A percentile compares a stretch with the other conserved stretches of the same genome.
These are phyloP conservation scores for Aureobasidium sp. DNA, from an alignment of 2,329 filamentous ascomycete genomes.

Conservation along the genomic window DNA sequence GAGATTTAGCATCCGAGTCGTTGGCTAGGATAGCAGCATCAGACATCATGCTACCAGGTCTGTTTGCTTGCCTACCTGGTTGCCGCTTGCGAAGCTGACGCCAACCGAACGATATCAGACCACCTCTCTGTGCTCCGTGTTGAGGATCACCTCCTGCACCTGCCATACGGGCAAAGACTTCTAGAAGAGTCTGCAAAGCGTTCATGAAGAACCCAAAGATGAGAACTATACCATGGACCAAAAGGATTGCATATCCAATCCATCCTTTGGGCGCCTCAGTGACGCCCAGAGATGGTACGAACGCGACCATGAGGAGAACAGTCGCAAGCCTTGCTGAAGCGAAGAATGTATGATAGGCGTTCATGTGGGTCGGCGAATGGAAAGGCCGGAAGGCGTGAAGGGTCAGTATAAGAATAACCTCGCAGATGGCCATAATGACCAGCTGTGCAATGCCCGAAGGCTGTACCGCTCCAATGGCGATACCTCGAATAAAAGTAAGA, in stretches of 20 bases:
- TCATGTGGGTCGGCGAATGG: conserved; percentile 90
- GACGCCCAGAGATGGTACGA: conserved; percentile 75
- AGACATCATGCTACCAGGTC: conserved; percentile 72
- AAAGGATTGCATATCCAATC: conserved; percentile 87
- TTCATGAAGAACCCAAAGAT: conserved; percentile 92
- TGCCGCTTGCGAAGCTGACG: conserved; percentile 73
- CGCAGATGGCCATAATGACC: conserved; percentile 85
- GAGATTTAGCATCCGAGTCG: conserved; percentile 58
- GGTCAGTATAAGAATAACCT: conserved; percentile 82
- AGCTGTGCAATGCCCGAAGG: conserved; percentile 89
- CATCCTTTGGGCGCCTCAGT: conserved; percentile 77
- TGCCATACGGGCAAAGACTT: conserved; percentile 74
- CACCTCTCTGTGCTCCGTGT: conserved; percentile 55
- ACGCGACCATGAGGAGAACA: conserved; percentile 50
- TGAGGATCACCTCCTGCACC: conserved; percentile 68
- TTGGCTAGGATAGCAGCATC: conserved; percentile 71
- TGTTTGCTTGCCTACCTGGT: conserved; percentile 44
- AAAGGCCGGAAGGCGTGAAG: conserved; percentile 87
- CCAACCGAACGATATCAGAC: conserved; percentile 66
- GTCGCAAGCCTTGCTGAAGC: conserved; percentile 68
- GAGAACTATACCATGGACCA: conserved; percentile 77
- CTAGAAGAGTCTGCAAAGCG: conserved; percentile 80
- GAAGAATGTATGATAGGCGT: conserved; percentile 86
- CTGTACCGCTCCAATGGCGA: conserved; percentile 89
- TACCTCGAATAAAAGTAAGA: conserved; percentile 75